A percentile compares a stretch with the other conserved stretches of the same genome.
Conservation (phyloP, 345 rosid genomes). For the Arabis hirsuta region DNA sequence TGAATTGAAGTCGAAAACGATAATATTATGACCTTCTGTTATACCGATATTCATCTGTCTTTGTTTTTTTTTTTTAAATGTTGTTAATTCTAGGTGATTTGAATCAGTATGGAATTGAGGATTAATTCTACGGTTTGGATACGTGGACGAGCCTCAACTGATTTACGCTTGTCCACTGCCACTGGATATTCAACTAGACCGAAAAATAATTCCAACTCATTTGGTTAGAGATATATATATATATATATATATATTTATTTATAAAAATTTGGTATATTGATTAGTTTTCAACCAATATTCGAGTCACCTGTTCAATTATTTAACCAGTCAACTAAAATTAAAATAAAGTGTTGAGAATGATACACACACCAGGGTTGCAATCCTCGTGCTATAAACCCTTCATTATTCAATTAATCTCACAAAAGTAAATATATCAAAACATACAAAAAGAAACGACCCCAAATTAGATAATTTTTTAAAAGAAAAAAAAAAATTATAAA, state of each 20-base stretch:
- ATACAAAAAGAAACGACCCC: conserved; percentile 21
- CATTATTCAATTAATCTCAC: conserved; percentile 40
- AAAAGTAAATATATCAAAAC: conserved; percentile 6
- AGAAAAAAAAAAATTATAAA: background rate
- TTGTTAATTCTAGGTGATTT: too few relatives aligned
- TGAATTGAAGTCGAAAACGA: background rate
- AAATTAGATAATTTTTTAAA: background rate
- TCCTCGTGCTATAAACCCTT: conserved; percentile 27
- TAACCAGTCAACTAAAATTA: conserved; percentile 7
- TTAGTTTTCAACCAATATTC: conserved; percentile 12
- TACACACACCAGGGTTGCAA: conserved; percentile 21
- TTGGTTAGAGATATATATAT: too few relatives aligned
- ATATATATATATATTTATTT: too few relatives aligned
- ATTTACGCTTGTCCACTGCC: too few relatives aligned
- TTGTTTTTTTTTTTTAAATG: too few relatives aligned
- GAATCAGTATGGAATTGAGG: too few relatives aligned
- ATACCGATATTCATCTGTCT: too few relatives aligned
- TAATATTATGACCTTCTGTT: too few relatives aligned
- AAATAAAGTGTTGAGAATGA: conserved; percentile 21
- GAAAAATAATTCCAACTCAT: too few relatives aligned
- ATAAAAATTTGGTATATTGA: background rate
- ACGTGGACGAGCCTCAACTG: too few relatives aligned
- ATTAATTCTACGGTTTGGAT: too few relatives aligned
- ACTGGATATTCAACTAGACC: too few relatives aligned
- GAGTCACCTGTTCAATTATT: conserved; percentile 10